A percentile compares a stretch with the other conserved stretches of the same genome.
phyloP scores from a whole-genome alignment of 192 early-diverging fungal genomes.

The Thamnidium elegans region DNA sequence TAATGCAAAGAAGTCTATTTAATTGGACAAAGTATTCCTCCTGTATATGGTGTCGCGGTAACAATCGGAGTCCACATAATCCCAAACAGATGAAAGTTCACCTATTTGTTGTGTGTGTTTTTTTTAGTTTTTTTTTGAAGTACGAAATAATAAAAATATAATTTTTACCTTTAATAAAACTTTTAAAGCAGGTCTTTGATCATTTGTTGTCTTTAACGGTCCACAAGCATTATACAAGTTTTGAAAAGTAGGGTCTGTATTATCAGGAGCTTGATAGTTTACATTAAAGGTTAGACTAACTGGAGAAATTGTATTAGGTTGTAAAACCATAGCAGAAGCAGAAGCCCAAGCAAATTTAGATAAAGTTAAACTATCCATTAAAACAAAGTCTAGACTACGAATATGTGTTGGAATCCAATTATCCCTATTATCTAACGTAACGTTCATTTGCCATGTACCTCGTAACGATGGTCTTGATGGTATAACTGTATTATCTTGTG shows the following conservation, averaged over 20 bases:
- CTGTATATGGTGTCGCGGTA: constrained; percentile 14
- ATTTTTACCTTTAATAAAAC: constrained; percentile 16
- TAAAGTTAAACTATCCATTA: constrained; percentile 20
- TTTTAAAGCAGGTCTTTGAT: constrained; percentile 9
- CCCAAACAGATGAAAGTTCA: constrained; percentile 15
- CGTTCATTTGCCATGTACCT: constrained; percentile 26
- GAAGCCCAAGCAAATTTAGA: constrained; percentile 17
- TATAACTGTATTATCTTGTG: too few relatives aligned
- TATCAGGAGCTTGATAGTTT: constrained; percentile 14
- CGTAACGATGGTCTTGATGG: not conserved
- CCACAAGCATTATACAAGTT: constrained; percentile 28
- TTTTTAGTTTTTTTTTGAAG: too few relatives aligned
- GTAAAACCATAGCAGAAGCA: constrained; percentile 1
- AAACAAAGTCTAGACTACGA: constrained; percentile 12
- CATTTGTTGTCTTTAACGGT: not conserved
- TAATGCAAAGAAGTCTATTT: constrained; percentile 5
- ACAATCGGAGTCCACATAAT: constrained; percentile 16
- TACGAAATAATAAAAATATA: not conserved
- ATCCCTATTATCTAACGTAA: constrained; percentile 23
- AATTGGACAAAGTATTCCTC: constrained; percentile 20
- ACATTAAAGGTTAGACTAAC: constrained; percentile 10
- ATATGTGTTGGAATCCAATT: constrained; percentile 31
- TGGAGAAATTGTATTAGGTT: constrained; percentile 8
- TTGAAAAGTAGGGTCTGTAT: constrained; percentile 17
- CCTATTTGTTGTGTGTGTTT: not conserved